phyloP scores from a whole-genome alignment of 2,329 filamentous ascomycete genomes.

The Diaporthe sp. region DNA sequence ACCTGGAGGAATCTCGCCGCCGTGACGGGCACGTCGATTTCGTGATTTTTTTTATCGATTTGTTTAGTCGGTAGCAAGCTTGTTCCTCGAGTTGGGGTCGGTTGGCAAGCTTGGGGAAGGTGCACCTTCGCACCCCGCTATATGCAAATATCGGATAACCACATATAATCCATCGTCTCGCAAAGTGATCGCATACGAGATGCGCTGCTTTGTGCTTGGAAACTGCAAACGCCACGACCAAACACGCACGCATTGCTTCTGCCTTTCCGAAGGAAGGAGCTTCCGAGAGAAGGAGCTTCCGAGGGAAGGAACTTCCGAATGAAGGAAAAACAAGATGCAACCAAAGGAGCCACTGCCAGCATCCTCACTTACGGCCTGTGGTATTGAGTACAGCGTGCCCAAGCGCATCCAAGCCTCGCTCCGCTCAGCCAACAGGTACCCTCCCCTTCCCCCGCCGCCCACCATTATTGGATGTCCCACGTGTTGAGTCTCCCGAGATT shows the following conservation, averaged over 20 bases:
- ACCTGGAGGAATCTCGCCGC: background rate
- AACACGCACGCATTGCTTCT: background rate
- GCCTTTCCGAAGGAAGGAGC: background rate
- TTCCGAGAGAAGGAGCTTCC: too few species aligned
- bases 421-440: background rate
- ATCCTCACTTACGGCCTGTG: background rate
- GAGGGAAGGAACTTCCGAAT: too few species aligned
- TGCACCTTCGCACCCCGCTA: background rate
- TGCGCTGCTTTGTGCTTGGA: background rate
- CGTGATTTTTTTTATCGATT: background rate
- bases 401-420: background rate
- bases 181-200: background rate
- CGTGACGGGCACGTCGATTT: background rate
- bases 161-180: background rate
- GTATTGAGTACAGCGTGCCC: background rate
- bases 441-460: background rate
- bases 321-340: background rate
- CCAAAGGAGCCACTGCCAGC: background rate
- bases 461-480: slow-evolving; percentile 36
- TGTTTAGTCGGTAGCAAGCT: background rate
- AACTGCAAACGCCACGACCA: background rate
- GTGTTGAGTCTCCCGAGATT: slow-evolving; percentile 38
- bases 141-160: background rate
- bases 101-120: background rate
- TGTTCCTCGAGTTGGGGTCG: slow-evolving; percentile 7